Conservation (phyloP, 2,329 filamentous ascomycete genomes). For the Bipolaris bicolor region DNA sequence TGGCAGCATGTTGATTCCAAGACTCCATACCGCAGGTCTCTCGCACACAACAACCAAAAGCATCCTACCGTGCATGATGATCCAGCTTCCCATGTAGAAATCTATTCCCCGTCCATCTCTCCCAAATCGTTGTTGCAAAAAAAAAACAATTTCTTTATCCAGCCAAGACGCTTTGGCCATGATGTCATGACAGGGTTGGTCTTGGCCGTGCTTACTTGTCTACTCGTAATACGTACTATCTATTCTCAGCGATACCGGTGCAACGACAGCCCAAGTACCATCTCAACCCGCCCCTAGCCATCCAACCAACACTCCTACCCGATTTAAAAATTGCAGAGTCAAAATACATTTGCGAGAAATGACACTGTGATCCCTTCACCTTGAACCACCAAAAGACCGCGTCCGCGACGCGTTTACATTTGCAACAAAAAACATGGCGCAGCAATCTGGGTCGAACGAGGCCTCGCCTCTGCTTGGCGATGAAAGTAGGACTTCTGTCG, state of each 20-base stretch:
- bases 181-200: constrained; percentile 4
- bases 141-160: neutral
- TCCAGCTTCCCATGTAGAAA: neutral
- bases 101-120: neutral
- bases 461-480: constrained; percentile 13
- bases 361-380: neutral
- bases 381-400: neutral
- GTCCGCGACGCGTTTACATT: constrained; percentile 4
- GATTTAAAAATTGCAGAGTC: neutral
- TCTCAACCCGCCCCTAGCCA: neutral
- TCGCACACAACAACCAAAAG: neutral
- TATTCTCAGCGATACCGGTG: constrained; percentile 12
- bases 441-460: constrained; percentile 4
- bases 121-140: neutral
- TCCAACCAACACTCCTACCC: neutral
- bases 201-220: constrained; percentile 14
- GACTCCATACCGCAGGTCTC: neutral
- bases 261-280: constrained; percentile 5
- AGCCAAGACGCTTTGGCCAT: neutral
- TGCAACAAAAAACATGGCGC: constrained; percentile 7
- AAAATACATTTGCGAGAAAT: neutral
- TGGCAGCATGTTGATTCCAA: neutral
- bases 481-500: neutral
- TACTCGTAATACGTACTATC: neutral
- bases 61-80: neutral